Base-by-base conservation (phyloP, 148 eudicot genomes). In the Linanthus parryae region DNA sequence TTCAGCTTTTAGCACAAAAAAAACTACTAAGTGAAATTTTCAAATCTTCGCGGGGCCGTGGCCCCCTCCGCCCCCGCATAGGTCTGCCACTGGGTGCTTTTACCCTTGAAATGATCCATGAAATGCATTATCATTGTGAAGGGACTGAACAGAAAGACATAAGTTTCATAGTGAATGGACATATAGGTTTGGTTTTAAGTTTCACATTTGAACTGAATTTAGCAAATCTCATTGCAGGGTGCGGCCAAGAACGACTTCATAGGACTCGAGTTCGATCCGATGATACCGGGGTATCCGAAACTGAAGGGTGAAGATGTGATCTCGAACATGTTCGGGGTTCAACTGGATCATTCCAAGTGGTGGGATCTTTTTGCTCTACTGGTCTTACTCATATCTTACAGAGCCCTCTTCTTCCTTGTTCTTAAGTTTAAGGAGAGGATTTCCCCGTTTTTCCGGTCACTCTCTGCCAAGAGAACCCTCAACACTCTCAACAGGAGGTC, bases 281-380 rank as follows among this genome's bases (percentile, higher is more conserved):
- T 76, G 28, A 13, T 67, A 4, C 79, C 88, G 0, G 92, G 92
- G 34, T 62, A 63, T 8, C 74, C 79, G 1, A 79, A 74, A 49
- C 49, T 88, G 41, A 65, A 44, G 19, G 94, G 96, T 3, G 70
- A 50, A 2, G 58, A 76, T 48, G 72, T 88, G 10, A 63, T 88
- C 6, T 58, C 17, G 19, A 64, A 70, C 1, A 65, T 72, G 76
- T 76, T 71, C 22, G 81, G 81, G 24, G 52, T 88, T 33, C 68
- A 77, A 4, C 3, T 84, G 45, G 54, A 68, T 57, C 88, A 65
- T 45, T 84, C 85, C 23, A 88, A 88, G 64, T 88, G 92, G 96
- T 69, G 82, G 84, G 94, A 88, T 47, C 53, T 88, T 18, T 68
- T 54, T 15, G 81, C 82, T 1, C 22, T 83, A 34, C 70, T 60